These are phyloP conservation scores for Hypholoma fasciculare DNA, from an alignment of 768 basidiomycete species.

Conservation along the genomic window DNA sequence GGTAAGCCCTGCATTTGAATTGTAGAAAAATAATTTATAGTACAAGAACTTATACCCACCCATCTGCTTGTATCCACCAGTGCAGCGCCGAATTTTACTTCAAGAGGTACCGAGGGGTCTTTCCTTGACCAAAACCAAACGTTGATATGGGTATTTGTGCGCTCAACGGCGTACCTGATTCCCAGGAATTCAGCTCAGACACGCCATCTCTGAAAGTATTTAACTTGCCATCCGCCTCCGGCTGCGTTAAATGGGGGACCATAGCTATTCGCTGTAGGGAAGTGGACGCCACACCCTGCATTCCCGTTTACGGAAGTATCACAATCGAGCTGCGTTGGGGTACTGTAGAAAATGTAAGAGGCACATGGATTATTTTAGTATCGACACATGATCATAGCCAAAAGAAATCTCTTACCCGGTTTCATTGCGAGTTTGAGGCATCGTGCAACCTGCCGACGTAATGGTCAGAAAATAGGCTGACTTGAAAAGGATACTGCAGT, in stretches of 20 bases:
- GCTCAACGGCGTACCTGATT: conserved; percentile 39
- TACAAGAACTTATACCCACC: conserved; percentile 32
- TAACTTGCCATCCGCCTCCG: conserved; percentile 51
- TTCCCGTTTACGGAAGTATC: conserved; percentile 44
- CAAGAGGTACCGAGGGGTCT: conserved; percentile 43
- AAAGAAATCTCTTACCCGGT: conserved; percentile 38
- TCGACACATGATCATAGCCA: neutral
- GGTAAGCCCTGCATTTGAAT: conserved; percentile 46
- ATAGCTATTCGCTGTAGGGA: conserved; percentile 37
- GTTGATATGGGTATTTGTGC: conserved; percentile 54
- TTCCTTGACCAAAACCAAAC: conserved; percentile 75
- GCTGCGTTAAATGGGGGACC: conserved; percentile 55
- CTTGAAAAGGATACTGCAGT: conserved; percentile 30
- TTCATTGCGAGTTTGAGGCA: conserved; percentile 32
- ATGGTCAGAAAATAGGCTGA: no score
- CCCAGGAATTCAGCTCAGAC: no score
- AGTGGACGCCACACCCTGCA: conserved; percentile 50
- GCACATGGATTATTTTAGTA: neutral
- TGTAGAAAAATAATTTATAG: neutral
- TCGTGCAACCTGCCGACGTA: conserved; percentile 22
- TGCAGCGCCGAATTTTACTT: conserved; percentile 41
- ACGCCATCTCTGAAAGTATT: no score
- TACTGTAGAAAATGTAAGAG: neutral
- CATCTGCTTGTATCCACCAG: conserved; percentile 49
- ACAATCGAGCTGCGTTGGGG: conserved; percentile 37